Evolutionary conservation across 108 stramenopile species (phyloP).

Genomic region (Cyclostephanos tholiformis): DNA sequence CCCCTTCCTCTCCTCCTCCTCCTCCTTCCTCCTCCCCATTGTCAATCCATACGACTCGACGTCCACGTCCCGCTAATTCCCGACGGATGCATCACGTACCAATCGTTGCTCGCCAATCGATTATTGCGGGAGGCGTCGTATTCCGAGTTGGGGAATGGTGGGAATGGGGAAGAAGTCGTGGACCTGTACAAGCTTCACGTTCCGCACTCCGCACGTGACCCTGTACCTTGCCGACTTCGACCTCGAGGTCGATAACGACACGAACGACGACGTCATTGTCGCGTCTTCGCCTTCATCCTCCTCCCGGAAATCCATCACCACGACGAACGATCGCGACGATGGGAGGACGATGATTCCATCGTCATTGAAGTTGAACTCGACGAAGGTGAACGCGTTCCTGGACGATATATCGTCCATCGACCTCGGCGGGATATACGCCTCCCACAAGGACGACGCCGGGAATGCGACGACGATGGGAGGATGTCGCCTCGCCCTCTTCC

Average conservation of each 20-base stretch:
- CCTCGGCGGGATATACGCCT: no score
- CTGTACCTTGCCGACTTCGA: constrained; percentile 55
- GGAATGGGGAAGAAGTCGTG: constrained; percentile 15
- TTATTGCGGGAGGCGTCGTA: constrained; percentile 28
- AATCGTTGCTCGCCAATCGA: constrained; percentile 36
- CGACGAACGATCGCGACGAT: not conserved
- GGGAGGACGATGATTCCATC: not conserved
- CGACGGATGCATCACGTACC: constrained; percentile 29
- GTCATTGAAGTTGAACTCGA: constrained; percentile 11
- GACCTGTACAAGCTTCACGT: constrained; percentile 43
- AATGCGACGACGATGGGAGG: no score
- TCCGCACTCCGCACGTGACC: constrained; percentile 51
- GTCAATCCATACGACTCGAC: constrained; percentile 30
- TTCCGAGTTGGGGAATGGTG: no score
- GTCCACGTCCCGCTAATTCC: constrained; percentile 35
- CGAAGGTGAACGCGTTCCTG: constrained; percentile 34
- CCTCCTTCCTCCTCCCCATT: not conserved
- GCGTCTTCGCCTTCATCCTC: no score
- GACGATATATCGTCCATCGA: constrained; percentile 23
- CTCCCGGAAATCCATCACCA: no score
- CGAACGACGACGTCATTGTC: not conserved
- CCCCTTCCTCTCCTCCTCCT: no score
- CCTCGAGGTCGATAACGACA: constrained; percentile 15
- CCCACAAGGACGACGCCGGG: not conserved
- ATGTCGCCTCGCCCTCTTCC: no score